These are phyloP conservation scores for Avena sativa DNA, from an alignment of 176 grass and related monocot genomes.

Conservation along the genomic window DNA sequence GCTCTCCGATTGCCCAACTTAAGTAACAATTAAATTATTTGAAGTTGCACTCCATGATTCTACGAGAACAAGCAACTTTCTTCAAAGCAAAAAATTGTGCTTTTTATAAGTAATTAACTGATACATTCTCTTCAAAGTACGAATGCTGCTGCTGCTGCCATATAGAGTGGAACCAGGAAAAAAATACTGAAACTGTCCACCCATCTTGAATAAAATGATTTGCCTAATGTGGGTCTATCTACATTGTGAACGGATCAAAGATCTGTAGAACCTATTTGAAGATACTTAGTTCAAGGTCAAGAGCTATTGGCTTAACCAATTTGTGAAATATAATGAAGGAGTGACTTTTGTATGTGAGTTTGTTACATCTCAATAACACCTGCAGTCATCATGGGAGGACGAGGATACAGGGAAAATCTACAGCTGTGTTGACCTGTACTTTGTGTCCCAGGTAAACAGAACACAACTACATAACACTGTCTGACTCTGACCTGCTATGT, in stretches of 20 bases:
- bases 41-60: neutral
- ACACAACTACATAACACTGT: conserved; percentile 21
- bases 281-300: conserved; percentile 30
- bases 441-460: conserved; percentile 74
- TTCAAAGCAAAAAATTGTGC: conserved; percentile 1
- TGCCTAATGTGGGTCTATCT: neutral
- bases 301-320: neutral
- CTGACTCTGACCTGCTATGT: conserved; percentile 21
- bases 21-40: conserved; percentile 4
- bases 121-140: conserved; percentile 23
- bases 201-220: conserved; percentile 12
- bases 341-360: neutral
- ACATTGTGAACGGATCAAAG: conserved; percentile 1
- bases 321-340: conserved; percentile 28
- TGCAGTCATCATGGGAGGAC: conserved; percentile 97
- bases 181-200: neutral
- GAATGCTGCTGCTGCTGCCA: conserved; percentile 23
- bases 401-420: conserved; percentile 87
- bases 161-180: conserved; percentile 18
- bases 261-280: conserved; percentile 28
- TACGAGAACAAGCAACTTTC: neutral
- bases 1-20: neutral
- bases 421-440: conserved; percentile 96
- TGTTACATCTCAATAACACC: conserved; percentile 23
- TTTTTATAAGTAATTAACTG: neutral